Evolutionary conservation across 257 asterid genomes (phyloP).

Genomic region (Solanum chiquidenum): DNA sequence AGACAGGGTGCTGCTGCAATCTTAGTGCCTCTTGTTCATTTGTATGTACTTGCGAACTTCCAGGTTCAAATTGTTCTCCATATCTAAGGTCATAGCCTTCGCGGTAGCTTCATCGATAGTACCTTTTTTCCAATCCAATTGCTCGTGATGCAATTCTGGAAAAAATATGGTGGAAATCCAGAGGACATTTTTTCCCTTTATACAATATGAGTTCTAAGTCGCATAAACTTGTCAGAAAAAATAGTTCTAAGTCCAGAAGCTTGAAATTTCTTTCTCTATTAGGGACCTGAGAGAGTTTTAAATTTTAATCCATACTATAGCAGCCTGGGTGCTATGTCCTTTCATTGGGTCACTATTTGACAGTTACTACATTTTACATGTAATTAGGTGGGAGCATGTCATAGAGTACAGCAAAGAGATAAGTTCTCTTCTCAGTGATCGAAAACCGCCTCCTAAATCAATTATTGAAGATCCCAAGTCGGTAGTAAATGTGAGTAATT

Average conservation of each 20-base stretch:
- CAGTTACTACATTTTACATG: not conserved
- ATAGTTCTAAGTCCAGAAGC: not conserved
- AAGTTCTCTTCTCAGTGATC: slow-evolving; percentile 52
- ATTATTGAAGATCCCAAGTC: slow-evolving; percentile 63
- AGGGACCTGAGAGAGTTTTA: not conserved
- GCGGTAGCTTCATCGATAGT: no score
- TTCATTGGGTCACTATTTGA: not conserved
- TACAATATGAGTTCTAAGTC: not conserved
- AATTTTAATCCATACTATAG: not conserved
- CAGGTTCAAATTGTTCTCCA: not conserved
- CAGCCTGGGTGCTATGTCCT: not conserved
- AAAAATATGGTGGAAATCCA: not conserved
- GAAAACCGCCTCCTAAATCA: slow-evolving; percentile 33
- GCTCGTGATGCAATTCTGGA: not conserved
- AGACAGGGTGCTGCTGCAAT: not conserved
- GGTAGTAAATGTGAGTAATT: slow-evolving; percentile 41
- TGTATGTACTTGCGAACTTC: not conserved
- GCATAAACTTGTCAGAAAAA: not conserved
- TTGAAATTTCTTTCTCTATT: not conserved
- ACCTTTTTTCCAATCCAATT: not conserved
- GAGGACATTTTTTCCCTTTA: not conserved
- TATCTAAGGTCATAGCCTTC: no score
- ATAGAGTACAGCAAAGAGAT: slow-evolving; percentile 86
- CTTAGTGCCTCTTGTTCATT: not conserved
- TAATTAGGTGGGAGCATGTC: slow-evolving; percentile 73